Evolutionary conservation across 257 asterid genomes (phyloP).

Genomic region (Nicotiana otophora): DNA sequence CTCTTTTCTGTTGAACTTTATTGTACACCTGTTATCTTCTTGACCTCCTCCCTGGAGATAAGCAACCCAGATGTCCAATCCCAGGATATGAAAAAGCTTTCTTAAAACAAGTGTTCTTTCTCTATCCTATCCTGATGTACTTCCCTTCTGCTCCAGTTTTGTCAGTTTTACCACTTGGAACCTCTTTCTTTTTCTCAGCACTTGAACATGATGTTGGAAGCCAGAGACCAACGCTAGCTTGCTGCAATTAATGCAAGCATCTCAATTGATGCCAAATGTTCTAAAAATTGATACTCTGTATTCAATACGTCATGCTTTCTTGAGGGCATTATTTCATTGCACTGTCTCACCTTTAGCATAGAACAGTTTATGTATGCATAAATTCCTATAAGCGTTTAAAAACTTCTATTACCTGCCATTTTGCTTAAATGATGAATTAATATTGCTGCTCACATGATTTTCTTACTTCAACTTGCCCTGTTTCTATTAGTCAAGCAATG

Average conservation of each 20-base stretch:
- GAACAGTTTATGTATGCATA: neutral
- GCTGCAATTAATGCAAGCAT: neutral
- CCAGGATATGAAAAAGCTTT: neutral
- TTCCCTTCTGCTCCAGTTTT: neutral
- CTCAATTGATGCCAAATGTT: neutral
- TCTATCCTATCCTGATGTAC: neutral
- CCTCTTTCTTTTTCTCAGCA: neutral
- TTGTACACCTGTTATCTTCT: neutral
- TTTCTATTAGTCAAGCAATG: neutral
- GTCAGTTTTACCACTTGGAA: neutral
- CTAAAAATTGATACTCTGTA: neutral
- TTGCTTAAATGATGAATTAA: neutral
- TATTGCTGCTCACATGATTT: neutral
- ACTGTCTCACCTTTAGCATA: neutral
- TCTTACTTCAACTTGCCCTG: neutral
- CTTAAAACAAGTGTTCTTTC: neutral
- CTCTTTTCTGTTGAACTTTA: neutral
- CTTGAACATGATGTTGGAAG: neutral
- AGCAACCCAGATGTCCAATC: neutral
- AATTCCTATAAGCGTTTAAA: neutral
- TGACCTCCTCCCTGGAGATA: neutral
- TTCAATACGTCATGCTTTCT: neutral
- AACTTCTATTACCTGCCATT: neutral
- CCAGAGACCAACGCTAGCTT: neutral
- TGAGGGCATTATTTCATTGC: neutral